Conservation (phyloP, 2,329 filamentous ascomycete species). For the Corniculantispora saksenae region DNA sequence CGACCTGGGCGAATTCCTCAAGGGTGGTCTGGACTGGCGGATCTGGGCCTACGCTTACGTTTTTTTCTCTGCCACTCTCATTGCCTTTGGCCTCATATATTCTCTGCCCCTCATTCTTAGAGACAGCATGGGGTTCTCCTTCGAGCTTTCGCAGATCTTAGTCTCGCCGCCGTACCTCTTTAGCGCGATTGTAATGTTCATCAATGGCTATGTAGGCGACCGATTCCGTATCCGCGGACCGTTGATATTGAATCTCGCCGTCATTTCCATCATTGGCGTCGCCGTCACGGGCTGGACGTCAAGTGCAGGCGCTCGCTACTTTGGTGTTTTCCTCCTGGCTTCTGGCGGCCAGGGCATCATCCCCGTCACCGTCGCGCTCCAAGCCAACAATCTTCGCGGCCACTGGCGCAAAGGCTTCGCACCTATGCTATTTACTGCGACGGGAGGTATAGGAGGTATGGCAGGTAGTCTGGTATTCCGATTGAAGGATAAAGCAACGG, state of each 20-base stretch:
- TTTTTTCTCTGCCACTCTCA: slow-evolving; percentile 67
- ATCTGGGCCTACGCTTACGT: slow-evolving; percentile 64
- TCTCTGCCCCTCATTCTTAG: slow-evolving; percentile 76
- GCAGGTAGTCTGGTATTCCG: too few species aligned
- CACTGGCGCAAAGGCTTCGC: slow-evolving; percentile 86
- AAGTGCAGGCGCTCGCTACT: slow-evolving; percentile 61
- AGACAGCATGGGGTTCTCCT: slow-evolving; percentile 61
- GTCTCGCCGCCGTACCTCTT: slow-evolving; percentile 69
- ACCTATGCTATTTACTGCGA: slow-evolving; percentile 72
- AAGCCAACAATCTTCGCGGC: slow-evolving; percentile 84
- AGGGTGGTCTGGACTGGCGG: slow-evolving; percentile 49
- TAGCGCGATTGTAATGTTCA: slow-evolving; percentile 63
- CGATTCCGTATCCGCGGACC: slow-evolving; percentile 65
- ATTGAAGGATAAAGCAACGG: too few species aligned
- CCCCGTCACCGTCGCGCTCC: slow-evolving; percentile 73
- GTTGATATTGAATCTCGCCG: slow-evolving; percentile 64
- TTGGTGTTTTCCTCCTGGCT: slow-evolving; percentile 72
- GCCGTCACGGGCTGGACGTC: slow-evolving; percentile 70
- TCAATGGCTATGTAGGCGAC: slow-evolving; percentile 65
- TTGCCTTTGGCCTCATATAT: slow-evolving; percentile 74
- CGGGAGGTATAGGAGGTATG: slow-evolving; percentile 68
- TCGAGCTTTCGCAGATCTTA: slow-evolving; percentile 67
- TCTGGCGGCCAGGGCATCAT: slow-evolving; percentile 77
- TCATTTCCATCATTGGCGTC: slow-evolving; percentile 67
- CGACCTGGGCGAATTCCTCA: too few species aligned